Evolutionary conservation across 2,329 filamentous ascomycete genomes (phyloP).

Genomic region (Xylariales sp.): DNA sequence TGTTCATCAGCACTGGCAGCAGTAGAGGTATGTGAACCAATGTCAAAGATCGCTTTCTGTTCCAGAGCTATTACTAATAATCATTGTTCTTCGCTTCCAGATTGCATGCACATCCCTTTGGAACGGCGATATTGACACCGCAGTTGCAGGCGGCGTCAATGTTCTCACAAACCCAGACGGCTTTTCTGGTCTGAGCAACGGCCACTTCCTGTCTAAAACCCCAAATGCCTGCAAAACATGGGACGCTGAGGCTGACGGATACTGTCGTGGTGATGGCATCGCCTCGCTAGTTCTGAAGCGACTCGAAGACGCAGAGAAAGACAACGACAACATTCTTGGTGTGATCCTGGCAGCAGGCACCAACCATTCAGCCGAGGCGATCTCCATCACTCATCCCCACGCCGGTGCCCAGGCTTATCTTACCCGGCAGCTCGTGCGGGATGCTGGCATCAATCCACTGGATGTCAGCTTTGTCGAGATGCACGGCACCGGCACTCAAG

Average conservation of each 20-base stretch:
- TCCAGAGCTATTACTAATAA: conserved; percentile 42
- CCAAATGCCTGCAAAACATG: conserved; percentile 45
- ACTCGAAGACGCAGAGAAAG: conserved; percentile 13
- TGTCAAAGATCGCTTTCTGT: background rate
- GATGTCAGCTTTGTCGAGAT: conserved; percentile 63
- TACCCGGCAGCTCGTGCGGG: conserved; percentile 52
- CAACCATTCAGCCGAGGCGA: conserved; percentile 67
- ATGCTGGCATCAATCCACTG: conserved; percentile 49
- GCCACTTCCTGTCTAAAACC: conserved; percentile 57
- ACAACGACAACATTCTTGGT: conserved; percentile 23
- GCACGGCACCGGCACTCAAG: conserved; percentile 69
- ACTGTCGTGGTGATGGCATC: conserved; percentile 26
- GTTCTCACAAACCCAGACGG: conserved; percentile 63
- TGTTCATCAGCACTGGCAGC: conserved; percentile 72
- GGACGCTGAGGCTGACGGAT: conserved; percentile 59
- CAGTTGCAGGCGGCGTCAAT: conserved; percentile 61
- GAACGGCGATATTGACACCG: conserved; percentile 61
- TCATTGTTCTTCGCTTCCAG: conserved; percentile 17
- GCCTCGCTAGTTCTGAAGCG: conserved; percentile 17
- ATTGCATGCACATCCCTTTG: conserved; percentile 50
- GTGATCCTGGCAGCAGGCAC: conserved; percentile 50
- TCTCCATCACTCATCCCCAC: conserved; percentile 70
- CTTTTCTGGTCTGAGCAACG: conserved; percentile 58
- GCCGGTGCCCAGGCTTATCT: conserved; percentile 57
- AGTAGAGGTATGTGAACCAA: conserved; percentile 46